phyloP scores from a whole-genome alignment of 805 yeast genomes.

The Pichia exigua region DNA sequence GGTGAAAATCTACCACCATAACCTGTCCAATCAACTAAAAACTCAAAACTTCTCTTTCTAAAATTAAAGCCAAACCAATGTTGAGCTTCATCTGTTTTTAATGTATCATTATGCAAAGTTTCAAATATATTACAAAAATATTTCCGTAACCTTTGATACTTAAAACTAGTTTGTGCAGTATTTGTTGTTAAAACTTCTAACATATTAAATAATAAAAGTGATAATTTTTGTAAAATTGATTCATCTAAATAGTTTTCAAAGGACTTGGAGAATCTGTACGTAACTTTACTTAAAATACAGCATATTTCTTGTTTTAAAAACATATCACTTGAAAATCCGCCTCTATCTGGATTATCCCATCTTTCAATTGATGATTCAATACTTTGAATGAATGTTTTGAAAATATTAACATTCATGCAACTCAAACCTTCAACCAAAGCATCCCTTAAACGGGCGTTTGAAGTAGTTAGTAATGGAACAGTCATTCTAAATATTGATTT shows the following conservation, averaged over 20 bases:
- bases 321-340: conserved; percentile 13
- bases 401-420: conserved; percentile 84
- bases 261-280: conserved; percentile 52
- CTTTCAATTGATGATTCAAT: conserved; percentile 51
- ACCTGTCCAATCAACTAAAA: conserved; percentile 92
- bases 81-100: conserved; percentile 35
- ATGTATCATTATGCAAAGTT: conserved; percentile 54
- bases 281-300: conserved; percentile 62
- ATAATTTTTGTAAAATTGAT: conserved; percentile 57
- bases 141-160: conserved; percentile 68
- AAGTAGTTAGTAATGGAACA: conserved; percentile 67
- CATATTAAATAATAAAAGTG: conserved; percentile 52
- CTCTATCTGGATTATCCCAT: conserved; percentile 40
- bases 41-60: conserved; percentile 72
- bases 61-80: conserved; percentile 82
- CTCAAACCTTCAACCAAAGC: conserved; percentile 87
- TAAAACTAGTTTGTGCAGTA: conserved; percentile 54
- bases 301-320: conserved; percentile 63
- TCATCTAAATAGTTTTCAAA: conserved; percentile 52
- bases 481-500: conserved; percentile 83
- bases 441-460: conserved; percentile 64
- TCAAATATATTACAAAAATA: conserved; percentile 80
- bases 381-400: conserved; percentile 71
- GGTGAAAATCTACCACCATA: conserved; percentile 58
- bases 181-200: conserved; percentile 47